A percentile compares a stretch with the other conserved stretches of the same genome.
phyloP scores from a whole-genome alignment of 73 alveolate species.

The Tetrahymena borealis region DNA sequence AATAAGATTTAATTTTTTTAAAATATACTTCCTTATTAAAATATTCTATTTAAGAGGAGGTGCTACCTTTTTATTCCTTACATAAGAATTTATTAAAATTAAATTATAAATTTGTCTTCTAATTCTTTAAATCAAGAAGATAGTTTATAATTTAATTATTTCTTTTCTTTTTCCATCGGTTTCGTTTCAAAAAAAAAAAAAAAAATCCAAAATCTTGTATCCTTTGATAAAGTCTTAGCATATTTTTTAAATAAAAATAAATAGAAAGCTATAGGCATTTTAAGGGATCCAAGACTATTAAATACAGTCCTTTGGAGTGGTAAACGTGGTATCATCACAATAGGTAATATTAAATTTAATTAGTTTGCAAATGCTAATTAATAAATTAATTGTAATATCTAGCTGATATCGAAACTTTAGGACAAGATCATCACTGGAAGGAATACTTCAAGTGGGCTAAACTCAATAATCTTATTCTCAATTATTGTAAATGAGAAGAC shows the following conservation, averaged over 20 bases:
- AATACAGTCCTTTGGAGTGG: not conserved
- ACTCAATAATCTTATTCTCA: not conserved
- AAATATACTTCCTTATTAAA: too few species aligned
- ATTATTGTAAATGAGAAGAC: not conserved
- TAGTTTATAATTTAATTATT: too few species aligned
- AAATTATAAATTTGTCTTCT: too few species aligned
- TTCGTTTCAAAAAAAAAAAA: too few species aligned
- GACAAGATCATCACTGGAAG: not conserved
- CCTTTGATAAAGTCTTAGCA: not conserved
- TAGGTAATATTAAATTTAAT: not conserved
- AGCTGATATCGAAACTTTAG: not conserved
- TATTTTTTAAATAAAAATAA: not conserved
- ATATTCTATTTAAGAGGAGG: too few species aligned
- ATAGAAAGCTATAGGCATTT: slow-evolving; percentile 1
- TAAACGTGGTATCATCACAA: not conserved
- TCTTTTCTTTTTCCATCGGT: not conserved
- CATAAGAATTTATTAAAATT: too few species aligned
- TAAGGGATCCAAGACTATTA: not conserved
- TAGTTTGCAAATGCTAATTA: not conserved
- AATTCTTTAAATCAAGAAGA: too few species aligned
- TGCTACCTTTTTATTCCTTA: too few species aligned
- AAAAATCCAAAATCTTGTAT: not conserved
- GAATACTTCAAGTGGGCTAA: not conserved
- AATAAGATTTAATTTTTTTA: too few species aligned
- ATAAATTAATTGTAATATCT: not conserved